Evolutionary conservation across 2,329 filamentous ascomycete genomes (phyloP), one percentile per base, ranked within the genome.

Genomic region (Trichoderma oligosporum): DNA sequence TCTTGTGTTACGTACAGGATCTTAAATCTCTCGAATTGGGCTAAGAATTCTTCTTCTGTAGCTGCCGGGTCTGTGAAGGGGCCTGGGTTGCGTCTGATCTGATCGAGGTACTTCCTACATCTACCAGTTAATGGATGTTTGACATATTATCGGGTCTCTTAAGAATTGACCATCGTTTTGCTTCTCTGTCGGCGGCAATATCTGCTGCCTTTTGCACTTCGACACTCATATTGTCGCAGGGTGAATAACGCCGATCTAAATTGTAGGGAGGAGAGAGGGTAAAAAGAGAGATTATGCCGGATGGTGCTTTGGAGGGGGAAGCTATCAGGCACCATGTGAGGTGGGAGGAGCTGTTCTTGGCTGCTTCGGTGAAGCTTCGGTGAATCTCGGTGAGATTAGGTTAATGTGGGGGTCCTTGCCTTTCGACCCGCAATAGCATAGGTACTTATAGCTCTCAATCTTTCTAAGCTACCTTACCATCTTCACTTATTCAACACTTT

Each of bases 21-120:
- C 71, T 90, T 94, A 67, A 89, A 85, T 45, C 79, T 79, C 58
- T 88, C 84, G 62, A 91, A 81, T 60, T 77, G 77, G 7, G 77
- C 73, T 6, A 82, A 72, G 22, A 77, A 77, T 61, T 82, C 79
- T 49, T 80, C 78, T 47, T 76, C 76, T 24, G 76, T 76, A 14
- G 76, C 76, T 7, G 75, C 82, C 25, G 84, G 80, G 62, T 92
- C 87, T 31, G 88, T 92, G 71, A 89, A 96, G 1, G 94, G 91
- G 1, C 94, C 93, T 3, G 81, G 76, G 29, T 85, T 86, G 58
- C 81, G 85, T 57, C 96, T 82, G 62, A 97, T 85, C 61, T 82
- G 86, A 73, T 97, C 85, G 57, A 97, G 82, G 70, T 96, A 87
- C 71, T 84, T 86, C 91, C 91, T 95, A 62, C 55, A 59, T 49